Base-by-base conservation (phyloP, 1,284 basidiomycete species). In the Boletus putidus region DNA sequence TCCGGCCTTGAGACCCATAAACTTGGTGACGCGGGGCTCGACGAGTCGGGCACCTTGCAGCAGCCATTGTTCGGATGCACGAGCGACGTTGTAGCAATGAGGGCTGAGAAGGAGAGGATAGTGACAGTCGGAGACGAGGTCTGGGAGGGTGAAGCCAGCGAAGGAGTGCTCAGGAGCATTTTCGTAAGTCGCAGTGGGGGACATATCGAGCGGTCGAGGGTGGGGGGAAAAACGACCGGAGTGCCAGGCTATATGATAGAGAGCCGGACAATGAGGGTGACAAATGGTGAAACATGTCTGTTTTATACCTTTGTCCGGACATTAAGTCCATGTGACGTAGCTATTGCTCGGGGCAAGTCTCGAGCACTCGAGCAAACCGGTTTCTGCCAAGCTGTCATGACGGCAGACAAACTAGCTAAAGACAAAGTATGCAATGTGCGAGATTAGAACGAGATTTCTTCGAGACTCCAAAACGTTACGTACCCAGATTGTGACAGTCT, bases 1-100 rank as follows among this genome's bases (percentile, higher is more conserved):
- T 51, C 87, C 87, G 20, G 85, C 85, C 62, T 85, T 81, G 46
- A 88, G 75, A 21, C 83, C 83, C 62, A 79, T 77, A 50, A 88
- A 76, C 9, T 81, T 82, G 40, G 73, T 71, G 51, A 80, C 74
- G 55, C 79, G 79, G 61, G 82, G 81, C 43, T 79, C 71, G 25
- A 78, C 78, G 60, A 87, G 79, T n/a, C 79, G 79, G 53, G 80
- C 82, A 37, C 77, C 77, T 31, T 67, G 63, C 61, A 82, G 76
- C 11, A 89, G 74, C 87, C 87, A 89, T 40, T 75, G 62, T 47
- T 85, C 81, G 5, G 86, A 86, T 50, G 83, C 76, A 51, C 76
- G 72, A 1, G 84, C 83, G 40, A 86, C 72, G 6, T 73, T 77
- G 68, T 86, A 84, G 36, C 82, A 84, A 49, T 83, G 60, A 21